Base-by-base conservation (phyloP, 2,329 filamentous ascomycete species). In the Pseudogymnoascus sp. region DNA sequence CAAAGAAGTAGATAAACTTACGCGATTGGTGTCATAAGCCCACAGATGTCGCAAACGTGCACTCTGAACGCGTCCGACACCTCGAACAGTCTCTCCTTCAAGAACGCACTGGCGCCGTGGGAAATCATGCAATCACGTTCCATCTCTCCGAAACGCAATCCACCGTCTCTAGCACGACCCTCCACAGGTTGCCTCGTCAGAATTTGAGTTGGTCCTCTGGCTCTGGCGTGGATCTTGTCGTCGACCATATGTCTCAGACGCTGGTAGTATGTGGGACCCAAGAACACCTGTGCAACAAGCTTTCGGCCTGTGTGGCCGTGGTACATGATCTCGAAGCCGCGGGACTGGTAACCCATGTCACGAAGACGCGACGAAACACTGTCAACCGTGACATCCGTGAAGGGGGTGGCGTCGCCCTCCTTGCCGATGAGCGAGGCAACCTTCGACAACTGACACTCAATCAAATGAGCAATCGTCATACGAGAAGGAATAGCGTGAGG, bases 71-170 rank as follows among this genome's bases (percentile, higher is more conserved):
- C 93, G 79, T 99, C 95, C 62, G 91, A 96, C 61, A 99, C 95
- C 75, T 97, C 93, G 72, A 99, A 97, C 64, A 99, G 79, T 72
- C 95, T 87, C 81, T 99, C 95, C 80, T 99, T 99, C 74, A 99
- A 79, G 84, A 99, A 99, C 1, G 93, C 89, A 63, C 91, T 93
- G 3, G 96, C 95, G 74, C 95, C 95, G 76, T 99, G 96, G n/a
- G 96, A 92, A 80, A 99, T 99, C 95, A 99, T 99, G 76, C 95
- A 99, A 85, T 99, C 96, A 80, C 96, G 93, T 79, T 99, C 96
- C 95, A 99, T 99, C 82, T 99, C 95, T 87, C 95, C 95, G 86
- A 99, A 99, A 75, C 96, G 93, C 50, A 99, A 84, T 81, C 95
- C 95, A 83, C 95, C 95, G 75, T 99, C 96, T 78, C 96, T 83